Base-by-base conservation (phyloP, 75 land plant genomes). In the Cupressus sempervirens region DNA sequence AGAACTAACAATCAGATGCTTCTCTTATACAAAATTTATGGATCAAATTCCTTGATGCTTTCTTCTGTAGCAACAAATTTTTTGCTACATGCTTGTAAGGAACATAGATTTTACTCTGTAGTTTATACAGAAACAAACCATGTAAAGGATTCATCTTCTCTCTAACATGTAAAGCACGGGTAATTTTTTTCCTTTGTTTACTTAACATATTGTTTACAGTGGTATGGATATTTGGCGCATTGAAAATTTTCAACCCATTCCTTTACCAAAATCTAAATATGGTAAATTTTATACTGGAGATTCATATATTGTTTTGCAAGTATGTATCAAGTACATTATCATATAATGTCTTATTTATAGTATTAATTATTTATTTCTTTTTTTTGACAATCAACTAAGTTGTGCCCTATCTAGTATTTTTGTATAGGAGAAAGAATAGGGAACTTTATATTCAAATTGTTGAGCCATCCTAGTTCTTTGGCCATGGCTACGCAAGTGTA, bases 211-310 rank as follows among this genome's bases (percentile, higher is more conserved):
- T 30, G 73, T 83, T 76, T 82, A 11, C 74, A 95, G 95, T 83
- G 97, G 97, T 73, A 91, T 93, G 81, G 97, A 95, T 76, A 95
- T 95, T 3, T 95, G 97, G 97, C 82, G 97, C 54, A 95, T 95
- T 81, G 97, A 95, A 84, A 86, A 94, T 86, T 95, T 95, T 86
- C 89, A 90, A 62, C 96, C 97, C 30, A 93, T 91, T 86, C 92
- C 91, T 46, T 45, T 94, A 84, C 93, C 94, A 83, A 94, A 92
- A 73, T 86, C 92, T 34, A 95, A 94, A 7, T 84, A 92, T 88
- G 96, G 95, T 40, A 95, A 95, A 92, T 95, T 95, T 86, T 94
- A 94, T 88, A 68, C 85, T 38, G 97, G 97, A 35, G 97, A 95
- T 88, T 90, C 91, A 2, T 95, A 95, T 86, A 90, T 95, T 14